Base-by-base conservation (phyloP, 208 protist species). In the Acanthamoeba healyi region DNA sequence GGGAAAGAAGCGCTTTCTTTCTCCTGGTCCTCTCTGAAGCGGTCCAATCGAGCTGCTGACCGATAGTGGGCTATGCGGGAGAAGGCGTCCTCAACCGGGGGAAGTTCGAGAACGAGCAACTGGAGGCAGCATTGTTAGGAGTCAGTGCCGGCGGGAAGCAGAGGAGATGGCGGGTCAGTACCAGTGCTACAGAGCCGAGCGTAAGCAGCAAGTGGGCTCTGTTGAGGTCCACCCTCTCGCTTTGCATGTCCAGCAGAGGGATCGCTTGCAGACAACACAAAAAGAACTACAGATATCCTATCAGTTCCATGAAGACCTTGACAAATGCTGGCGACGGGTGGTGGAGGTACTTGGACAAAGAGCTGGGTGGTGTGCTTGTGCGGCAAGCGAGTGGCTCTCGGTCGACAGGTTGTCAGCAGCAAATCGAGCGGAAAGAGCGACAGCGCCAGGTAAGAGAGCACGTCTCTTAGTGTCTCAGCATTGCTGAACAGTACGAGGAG, bases 1-100 rank as follows among this genome's bases (percentile, higher is more conserved):
- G 72, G 32, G 77, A 86, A 58, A 58, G 77, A 86, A 86, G 77
- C 77, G n/a, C 77, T 86, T 58, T 86, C 46, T 86, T 36, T 58
- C 77, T 86, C 46, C 44, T 86, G 32, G 1, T n/a, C 38, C n/a
- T 67, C 58, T 9, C 17, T 77, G 77, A 24, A 36, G 24, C n/a
- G 38, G 22, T 63, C 24, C 56, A 63, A 42, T 0, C 24, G 29
- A 7, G 10, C 17, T 49, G 36, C 6, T 14, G 29, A 7, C 9
- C 36, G 14, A 34, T 46, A 22, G 42, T 29, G 42, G 24, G 26
- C 42, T 0, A 49, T 12, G 42, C 46, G 44, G 2, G 67, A 38
- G 29, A 58, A 58, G 77, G 58, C 10, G 6, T 2, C 0, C 38
- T 86, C 77, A 24, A 34, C 46, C 26, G 24, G 24, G 19, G 77